phyloP scores from a whole-genome alignment of 768 basidiomycete species.

The Pisolithus albus region DNA sequence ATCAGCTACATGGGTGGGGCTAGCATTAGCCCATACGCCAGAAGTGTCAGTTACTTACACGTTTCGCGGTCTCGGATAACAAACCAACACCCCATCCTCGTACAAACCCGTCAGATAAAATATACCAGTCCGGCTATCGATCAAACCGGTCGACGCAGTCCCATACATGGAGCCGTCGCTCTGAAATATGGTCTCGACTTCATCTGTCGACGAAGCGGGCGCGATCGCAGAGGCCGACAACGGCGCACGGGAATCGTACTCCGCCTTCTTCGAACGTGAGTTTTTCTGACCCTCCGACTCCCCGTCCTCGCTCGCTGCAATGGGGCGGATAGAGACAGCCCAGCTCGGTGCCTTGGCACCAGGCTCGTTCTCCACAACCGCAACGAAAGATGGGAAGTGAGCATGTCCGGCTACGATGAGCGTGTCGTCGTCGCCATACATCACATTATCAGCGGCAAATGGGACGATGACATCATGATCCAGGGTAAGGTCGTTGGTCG shows the following conservation, averaged over 20 bases:
- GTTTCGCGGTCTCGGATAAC: conserved; percentile 25
- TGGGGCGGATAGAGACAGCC: conserved; percentile 41
- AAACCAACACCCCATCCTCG: conserved; percentile 47
- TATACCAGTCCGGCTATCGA: conserved; percentile 41
- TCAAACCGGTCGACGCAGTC: conserved; percentile 45
- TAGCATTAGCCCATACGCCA: no score
- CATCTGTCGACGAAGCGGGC: conserved; percentile 29
- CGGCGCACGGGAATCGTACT: conserved; percentile 42
- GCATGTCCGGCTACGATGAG: conserved; percentile 65
- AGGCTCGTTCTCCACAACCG: conserved; percentile 39
- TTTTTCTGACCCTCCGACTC: not conserved
- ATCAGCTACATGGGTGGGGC: no score
- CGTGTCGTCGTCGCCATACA: conserved; percentile 39
- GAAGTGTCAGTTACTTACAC: no score
- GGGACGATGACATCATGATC: conserved; percentile 42
- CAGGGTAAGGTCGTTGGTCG: conserved; percentile 37
- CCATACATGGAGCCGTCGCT: conserved; percentile 61
- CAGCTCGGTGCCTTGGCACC: conserved; percentile 47
- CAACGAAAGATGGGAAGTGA: conserved; percentile 46
- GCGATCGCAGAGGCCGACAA: conserved; percentile 40
- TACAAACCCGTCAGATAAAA: conserved; percentile 58
- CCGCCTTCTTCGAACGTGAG: not conserved
- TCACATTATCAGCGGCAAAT: conserved; percentile 57
- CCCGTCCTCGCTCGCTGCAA: not conserved
- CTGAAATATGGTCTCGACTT: conserved; percentile 62